Percentiles rank a stretch among this genome's conserved stretches.
These are phyloP conservation scores for Chalaropsis thielavioides DNA, from an alignment of 2,329 filamentous ascomycete species.

Conservation along the genomic window DNA sequence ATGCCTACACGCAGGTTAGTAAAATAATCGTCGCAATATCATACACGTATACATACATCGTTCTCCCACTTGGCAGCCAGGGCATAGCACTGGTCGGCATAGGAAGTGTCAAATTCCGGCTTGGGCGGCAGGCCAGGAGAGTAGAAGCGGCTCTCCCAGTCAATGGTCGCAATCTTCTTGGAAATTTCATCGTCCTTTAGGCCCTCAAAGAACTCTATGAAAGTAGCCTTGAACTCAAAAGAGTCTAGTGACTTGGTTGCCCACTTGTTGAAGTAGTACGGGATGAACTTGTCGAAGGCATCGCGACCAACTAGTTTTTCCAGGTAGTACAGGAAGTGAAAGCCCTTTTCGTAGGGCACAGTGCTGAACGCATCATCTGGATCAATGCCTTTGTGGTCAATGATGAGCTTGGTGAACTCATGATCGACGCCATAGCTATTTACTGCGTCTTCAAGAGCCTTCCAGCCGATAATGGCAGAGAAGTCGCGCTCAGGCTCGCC, in stretches of 20 bases:
- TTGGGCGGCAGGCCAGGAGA: slow-evolving; percentile 78
- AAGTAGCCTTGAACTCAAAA: slow-evolving; percentile 82
- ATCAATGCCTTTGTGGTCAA: slow-evolving; percentile 77
- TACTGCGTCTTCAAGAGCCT: slow-evolving; percentile 68
- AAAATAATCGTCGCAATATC: slow-evolving; percentile 10
- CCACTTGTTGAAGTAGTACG: slow-evolving; percentile 82
- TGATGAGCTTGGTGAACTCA: slow-evolving; percentile 82
- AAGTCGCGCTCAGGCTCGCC: slow-evolving; percentile 82
- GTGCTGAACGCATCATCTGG: slow-evolving; percentile 92
- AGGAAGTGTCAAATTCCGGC: slow-evolving; percentile 75
- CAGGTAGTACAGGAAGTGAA: slow-evolving; percentile 82
- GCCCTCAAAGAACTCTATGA: slow-evolving; percentile 66
- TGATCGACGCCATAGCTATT: slow-evolving; percentile 67
- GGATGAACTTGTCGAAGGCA: slow-evolving; percentile 92
- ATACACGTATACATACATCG: slow-evolving; percentile 30
- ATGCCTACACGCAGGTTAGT: slow-evolving; percentile 28
- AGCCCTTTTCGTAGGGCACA: slow-evolving; percentile 92
- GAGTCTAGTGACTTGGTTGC: slow-evolving; percentile 78
- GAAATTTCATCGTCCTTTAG: slow-evolving; percentile 47
- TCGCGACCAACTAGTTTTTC: slow-evolving; percentile 71
- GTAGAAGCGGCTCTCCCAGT: slow-evolving; percentile 88
- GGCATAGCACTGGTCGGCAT: slow-evolving; percentile 73
- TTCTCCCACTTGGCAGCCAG: slow-evolving; percentile 71
- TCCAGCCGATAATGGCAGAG: slow-evolving; percentile 92
- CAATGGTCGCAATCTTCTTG: slow-evolving; percentile 55